Conservation (phyloP, 1,139 yeast species). For the Pichia cactophila region DNA sequence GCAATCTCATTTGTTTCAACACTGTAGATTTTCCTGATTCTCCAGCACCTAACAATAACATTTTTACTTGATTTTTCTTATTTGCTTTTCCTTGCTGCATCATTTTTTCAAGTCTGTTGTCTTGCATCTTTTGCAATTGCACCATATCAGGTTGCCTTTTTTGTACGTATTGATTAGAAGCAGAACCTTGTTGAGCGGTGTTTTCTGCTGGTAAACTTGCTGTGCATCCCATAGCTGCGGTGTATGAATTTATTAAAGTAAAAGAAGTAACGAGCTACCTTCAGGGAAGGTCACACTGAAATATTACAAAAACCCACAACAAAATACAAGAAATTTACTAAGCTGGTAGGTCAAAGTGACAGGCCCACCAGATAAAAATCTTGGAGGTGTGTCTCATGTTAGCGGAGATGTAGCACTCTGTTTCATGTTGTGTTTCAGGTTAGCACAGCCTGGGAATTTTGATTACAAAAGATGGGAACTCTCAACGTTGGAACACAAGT, state of each 20-base stretch:
- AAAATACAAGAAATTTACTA: not conserved
- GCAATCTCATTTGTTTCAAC: slow-evolving; percentile 79
- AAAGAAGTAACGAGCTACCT: not conserved
- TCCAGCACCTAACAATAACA: slow-evolving; percentile 83
- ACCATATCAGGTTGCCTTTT: slow-evolving; percentile 16
- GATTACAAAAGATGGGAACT: too few relatives aligned
- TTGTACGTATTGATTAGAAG: not conserved
- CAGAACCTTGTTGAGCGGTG: not conserved
- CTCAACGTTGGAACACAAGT: too few relatives aligned
- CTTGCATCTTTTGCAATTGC: slow-evolving; percentile 21
- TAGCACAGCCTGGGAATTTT: slow-evolving; percentile 10
- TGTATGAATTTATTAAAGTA: not conserved
- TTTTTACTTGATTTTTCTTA: slow-evolving; percentile 49
- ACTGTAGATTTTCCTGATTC: slow-evolving; percentile 96
- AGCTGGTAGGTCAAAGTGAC: not conserved
- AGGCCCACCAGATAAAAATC: not conserved
- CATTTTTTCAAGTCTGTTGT: slow-evolving; percentile 47
- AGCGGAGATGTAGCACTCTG: not conserved
- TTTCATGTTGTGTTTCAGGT: slow-evolving; percentile 11
- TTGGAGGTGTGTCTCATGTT: not conserved
- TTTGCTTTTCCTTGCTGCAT: slow-evolving; percentile 46
- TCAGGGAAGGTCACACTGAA: not conserved
- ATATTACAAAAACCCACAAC: not conserved
- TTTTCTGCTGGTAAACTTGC: not conserved
- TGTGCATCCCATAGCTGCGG: not conserved